Conservation (phyloP, 257 asterid species). For the Scutellaria baicalensis region DNA sequence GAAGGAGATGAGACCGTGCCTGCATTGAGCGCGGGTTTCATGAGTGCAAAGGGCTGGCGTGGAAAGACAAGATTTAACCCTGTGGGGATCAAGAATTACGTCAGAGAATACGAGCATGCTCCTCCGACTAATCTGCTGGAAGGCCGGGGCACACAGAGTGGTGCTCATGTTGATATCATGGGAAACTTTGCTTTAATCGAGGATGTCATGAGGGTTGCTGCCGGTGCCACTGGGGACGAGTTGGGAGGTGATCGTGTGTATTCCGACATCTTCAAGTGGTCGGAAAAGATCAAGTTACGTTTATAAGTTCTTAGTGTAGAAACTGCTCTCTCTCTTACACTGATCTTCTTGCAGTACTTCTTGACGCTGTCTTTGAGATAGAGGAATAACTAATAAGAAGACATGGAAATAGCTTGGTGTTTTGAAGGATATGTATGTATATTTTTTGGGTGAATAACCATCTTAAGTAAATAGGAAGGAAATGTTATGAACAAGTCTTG, state of each 20-base stretch:
- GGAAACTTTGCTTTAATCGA: conserved; percentile 77
- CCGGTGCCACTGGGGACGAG: conserved; percentile 60
- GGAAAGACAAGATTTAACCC: conserved; percentile 80
- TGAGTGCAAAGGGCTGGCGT: conserved; percentile 87
- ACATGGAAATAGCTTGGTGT: not conserved
- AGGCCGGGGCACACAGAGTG: conserved; percentile 88
- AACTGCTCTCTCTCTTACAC: not conserved
- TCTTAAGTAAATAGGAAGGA: not conserved
- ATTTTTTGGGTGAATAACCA: not conserved
- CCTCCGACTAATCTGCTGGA: conserved; percentile 66
- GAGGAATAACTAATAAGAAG: not conserved
- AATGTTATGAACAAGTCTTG: not conserved
- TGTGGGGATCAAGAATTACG: conserved; percentile 47
- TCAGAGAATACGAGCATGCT: conserved; percentile 69
- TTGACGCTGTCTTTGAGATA: too few species aligned
- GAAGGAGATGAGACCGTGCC: conserved; percentile 88
- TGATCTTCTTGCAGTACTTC: too few species aligned
- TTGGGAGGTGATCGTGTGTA: conserved; percentile 68
- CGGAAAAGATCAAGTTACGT: conserved; percentile 48
- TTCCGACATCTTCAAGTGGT: conserved; percentile 66
- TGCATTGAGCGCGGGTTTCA: conserved; percentile 71
- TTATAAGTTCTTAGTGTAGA: conserved; percentile 11
- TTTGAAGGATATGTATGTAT: not conserved
- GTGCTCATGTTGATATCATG: conserved; percentile 86
- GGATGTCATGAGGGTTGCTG: conserved; percentile 65